A percentile compares a stretch with the other conserved stretches of the same genome.
Evolutionary conservation across 2,329 filamentous ascomycete species (phyloP).

Genomic region (Coleophoma eucalyptorum): DNA sequence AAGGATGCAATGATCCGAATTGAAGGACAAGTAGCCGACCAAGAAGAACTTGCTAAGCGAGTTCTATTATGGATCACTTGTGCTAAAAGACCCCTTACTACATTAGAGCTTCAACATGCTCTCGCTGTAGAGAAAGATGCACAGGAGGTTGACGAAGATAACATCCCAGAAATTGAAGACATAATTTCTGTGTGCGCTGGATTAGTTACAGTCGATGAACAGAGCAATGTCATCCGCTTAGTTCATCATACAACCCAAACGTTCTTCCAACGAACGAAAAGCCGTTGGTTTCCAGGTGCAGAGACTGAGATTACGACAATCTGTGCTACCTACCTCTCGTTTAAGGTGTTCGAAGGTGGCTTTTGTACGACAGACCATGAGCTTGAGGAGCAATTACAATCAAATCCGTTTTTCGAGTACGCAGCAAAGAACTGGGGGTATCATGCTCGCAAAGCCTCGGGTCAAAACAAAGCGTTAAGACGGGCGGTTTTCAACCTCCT

Average conservation of each 20-base stretch:
- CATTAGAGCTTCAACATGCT: constrained; percentile 35
- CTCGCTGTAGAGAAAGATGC: constrained; percentile 31
- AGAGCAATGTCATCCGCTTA: constrained; percentile 19
- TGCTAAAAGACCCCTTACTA: constrained; percentile 25
- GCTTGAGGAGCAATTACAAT: no score
- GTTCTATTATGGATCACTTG: constrained; percentile 9
- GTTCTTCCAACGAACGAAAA: constrained; percentile 18
- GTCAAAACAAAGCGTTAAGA: no score
- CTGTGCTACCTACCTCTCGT: constrained; percentile 26
- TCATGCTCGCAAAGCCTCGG: no score
- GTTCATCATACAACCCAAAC: constrained; percentile 26
- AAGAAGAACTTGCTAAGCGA: constrained; percentile 29
- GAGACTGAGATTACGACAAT: constrained; percentile 10
- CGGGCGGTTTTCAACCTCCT: no score
- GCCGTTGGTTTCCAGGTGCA: constrained; percentile 11
- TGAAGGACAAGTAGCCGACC: constrained; percentile 27
- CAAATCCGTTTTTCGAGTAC: no score
- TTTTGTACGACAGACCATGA: no score
- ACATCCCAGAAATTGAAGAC: constrained; percentile 9
- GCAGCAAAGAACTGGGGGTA: no score
- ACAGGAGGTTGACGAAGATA: constrained; percentile 27
- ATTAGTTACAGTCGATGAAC: constrained; percentile 22
- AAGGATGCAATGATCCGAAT: constrained; percentile 37
- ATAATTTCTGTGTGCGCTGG: constrained; percentile 20
- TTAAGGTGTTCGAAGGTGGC: no score